Conservation (phyloP, 164 flowering plant genomes). For the Nymphaea thermarum region DNA sequence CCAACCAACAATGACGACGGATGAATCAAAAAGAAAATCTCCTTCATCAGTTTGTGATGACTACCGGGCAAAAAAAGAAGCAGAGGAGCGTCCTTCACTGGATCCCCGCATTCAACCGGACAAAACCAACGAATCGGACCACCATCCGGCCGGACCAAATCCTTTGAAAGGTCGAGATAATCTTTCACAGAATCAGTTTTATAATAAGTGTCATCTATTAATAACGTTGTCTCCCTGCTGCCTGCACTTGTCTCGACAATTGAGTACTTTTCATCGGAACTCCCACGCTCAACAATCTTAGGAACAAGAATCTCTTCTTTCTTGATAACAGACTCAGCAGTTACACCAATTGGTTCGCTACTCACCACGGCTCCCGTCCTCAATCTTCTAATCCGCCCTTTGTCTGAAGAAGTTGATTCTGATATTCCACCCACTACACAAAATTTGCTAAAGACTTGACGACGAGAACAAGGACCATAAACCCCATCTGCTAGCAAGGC, state of each 20-base stretch:
- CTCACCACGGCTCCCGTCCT: not conserved
- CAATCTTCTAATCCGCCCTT: not conserved
- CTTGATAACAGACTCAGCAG: not conserved
- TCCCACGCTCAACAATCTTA: not conserved
- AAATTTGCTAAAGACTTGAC: not conserved
- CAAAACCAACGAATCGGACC: slow-evolving; percentile 86
- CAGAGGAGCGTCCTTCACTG: slow-evolving; percentile 44
- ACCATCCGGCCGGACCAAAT: slow-evolving; percentile 52
- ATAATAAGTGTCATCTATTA: slow-evolving; percentile 67
- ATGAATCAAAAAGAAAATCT: not conserved
- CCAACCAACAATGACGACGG: not conserved
- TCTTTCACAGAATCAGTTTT: slow-evolving; percentile 51
- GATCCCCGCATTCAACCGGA: slow-evolving; percentile 51
- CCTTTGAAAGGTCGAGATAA: slow-evolving; percentile 42
- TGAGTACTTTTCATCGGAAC: not conserved
- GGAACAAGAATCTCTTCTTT: not conserved
- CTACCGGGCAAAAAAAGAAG: slow-evolving; percentile 78
- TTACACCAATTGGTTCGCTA: not conserved
- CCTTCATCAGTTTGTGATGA: not conserved
- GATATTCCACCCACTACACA: not conserved
- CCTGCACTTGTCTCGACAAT: not conserved
- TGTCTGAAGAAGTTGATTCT: not conserved
- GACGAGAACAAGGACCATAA: not conserved
- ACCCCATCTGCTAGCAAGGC: not conserved
- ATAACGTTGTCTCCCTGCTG: slow-evolving; percentile 18